Evolutionary conservation across 352 stramenopile species (phyloP).

Genomic region (Phytopythium montanum): DNA sequence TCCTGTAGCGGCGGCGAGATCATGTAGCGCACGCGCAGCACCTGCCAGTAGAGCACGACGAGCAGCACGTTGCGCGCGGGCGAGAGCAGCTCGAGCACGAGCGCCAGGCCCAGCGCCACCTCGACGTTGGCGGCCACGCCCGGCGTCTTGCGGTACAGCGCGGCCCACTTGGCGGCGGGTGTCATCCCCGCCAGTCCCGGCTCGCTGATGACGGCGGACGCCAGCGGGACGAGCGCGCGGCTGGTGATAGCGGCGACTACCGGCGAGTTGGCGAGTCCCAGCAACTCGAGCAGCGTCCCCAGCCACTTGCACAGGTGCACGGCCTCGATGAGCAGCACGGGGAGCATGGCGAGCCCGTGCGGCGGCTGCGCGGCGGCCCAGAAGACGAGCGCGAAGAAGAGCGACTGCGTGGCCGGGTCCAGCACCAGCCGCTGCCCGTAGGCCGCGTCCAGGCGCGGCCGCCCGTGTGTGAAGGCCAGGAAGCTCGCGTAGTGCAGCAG

Average conservation of each 20-base stretch:
- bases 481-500: slow-evolving; percentile 78
- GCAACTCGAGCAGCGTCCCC: slow-evolving; percentile 48
- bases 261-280: slow-evolving; percentile 35
- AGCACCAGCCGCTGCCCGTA: slow-evolving; percentile 84
- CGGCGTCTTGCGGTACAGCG: slow-evolving; percentile 78
- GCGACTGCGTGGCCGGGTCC: slow-evolving; percentile 75
- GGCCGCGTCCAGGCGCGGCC: slow-evolving; percentile 55
- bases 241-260: slow-evolving; percentile 42
- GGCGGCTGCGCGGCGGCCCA: slow-evolving; percentile 54
- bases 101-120: slow-evolving; percentile 72
- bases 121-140: slow-evolving; percentile 77
- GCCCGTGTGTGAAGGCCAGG: slow-evolving; percentile 76
- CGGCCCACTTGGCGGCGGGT: slow-evolving; percentile 69
- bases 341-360: slow-evolving; percentile 74
- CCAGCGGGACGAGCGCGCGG: slow-evolving; percentile 54
- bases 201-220: slow-evolving; percentile 57
- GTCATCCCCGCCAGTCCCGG: slow-evolving; percentile 49
- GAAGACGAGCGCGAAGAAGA: slow-evolving; percentile 87
- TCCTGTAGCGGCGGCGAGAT: slow-evolving; percentile 85
- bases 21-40: slow-evolving; percentile 90
- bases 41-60: slow-evolving; percentile 87
- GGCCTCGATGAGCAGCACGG: slow-evolving; percentile 76
- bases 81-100: slow-evolving; percentile 83
- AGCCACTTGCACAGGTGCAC: slow-evolving; percentile 74
- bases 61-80: slow-evolving; percentile 85